Evolutionary conservation across 352 stramenopile species (phyloP).

Genomic region (Plasmopara halstedii): DNA sequence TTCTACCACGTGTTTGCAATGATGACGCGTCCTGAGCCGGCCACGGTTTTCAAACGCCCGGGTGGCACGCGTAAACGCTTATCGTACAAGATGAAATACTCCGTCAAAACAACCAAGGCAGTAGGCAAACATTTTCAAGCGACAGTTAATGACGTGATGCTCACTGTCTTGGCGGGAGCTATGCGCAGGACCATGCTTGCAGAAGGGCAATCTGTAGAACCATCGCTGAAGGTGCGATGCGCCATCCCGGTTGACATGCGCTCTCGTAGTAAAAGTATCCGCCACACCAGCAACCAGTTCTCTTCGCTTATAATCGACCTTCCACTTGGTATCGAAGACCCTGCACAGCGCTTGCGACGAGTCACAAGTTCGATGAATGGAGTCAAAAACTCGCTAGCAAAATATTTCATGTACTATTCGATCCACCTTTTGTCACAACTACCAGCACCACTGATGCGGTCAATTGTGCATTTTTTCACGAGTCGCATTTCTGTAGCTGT

Average conservation of each 20-base stretch:
- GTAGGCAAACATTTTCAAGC: constrained; percentile 58
- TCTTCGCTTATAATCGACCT: constrained; percentile 71
- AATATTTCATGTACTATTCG: constrained; percentile 62
- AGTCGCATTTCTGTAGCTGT: constrained; percentile 55
- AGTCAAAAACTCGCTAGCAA: constrained; percentile 74
- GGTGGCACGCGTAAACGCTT: constrained; percentile 56
- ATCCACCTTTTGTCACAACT: constrained; percentile 53
- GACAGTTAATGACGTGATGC: constrained; percentile 78
- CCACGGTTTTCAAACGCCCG: constrained; percentile 56
- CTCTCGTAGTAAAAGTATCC: constrained; percentile 51
- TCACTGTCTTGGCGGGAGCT: constrained; percentile 65
- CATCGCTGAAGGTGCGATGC: constrained; percentile 47
- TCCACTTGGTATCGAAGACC: constrained; percentile 43
- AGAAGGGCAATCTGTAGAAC: constrained; percentile 25
- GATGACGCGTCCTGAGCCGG: constrained; percentile 42
- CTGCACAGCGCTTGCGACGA: constrained; percentile 36
- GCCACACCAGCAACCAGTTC: constrained; percentile 65
- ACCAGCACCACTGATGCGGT: constrained; percentile 40
- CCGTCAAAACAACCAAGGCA: constrained; percentile 59
- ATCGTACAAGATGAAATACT: constrained; percentile 69
- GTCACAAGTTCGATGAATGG: constrained; percentile 57
- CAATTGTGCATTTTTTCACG: constrained; percentile 46
- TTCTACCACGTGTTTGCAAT: constrained; percentile 39
- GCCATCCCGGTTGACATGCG: constrained; percentile 79
- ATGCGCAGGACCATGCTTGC: constrained; percentile 63